Percentiles rank a stretch among this genome's conserved stretches.
These are phyloP conservation scores for Fraxinus americana DNA, from an alignment of 257 asterid species.

Conservation along the genomic window DNA sequence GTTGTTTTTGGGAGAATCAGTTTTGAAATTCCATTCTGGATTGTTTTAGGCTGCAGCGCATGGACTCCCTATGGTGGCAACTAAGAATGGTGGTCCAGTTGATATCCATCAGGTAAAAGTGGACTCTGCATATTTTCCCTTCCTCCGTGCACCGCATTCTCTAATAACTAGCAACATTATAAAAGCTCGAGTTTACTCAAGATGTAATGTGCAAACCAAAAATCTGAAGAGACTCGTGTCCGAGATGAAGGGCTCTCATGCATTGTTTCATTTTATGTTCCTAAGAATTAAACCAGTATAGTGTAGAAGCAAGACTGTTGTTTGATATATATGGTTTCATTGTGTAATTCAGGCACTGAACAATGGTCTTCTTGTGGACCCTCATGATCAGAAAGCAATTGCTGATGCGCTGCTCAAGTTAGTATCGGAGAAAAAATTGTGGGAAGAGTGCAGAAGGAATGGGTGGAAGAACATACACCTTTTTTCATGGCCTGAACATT, in stretches of 20 bases:
- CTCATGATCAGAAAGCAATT: conserved; percentile 52
- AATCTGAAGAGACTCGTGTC: not conserved
- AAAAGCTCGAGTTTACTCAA: not conserved
- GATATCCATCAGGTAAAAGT: conserved; percentile 50
- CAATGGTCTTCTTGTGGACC: conserved; percentile 52
- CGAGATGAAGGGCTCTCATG: no score
- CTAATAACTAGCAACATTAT: not conserved
- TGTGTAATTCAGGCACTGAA: conserved; percentile 39
- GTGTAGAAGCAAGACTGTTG: no score
- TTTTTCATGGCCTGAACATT: conserved; percentile 63
- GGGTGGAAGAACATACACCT: conserved; percentile 64
- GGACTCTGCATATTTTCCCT: not conserved
- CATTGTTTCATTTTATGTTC: no score
- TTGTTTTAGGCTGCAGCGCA: conserved; percentile 55
- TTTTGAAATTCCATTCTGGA: conserved; percentile 7
- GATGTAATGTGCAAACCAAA: not conserved
- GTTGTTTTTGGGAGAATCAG: not conserved
- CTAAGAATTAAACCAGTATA: no score
- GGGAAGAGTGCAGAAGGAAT: conserved; percentile 54
- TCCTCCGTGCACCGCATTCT: not conserved
- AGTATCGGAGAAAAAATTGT: conserved; percentile 54
- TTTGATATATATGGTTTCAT: not conserved
- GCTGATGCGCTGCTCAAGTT: conserved; percentile 54
- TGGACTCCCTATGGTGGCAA: conserved; percentile 62
- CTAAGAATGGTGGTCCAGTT: conserved; percentile 61